These are phyloP conservation scores for Blastobotrys illinoisensis DNA, from an alignment of 1,139 yeast species.

Conservation along the genomic window DNA sequence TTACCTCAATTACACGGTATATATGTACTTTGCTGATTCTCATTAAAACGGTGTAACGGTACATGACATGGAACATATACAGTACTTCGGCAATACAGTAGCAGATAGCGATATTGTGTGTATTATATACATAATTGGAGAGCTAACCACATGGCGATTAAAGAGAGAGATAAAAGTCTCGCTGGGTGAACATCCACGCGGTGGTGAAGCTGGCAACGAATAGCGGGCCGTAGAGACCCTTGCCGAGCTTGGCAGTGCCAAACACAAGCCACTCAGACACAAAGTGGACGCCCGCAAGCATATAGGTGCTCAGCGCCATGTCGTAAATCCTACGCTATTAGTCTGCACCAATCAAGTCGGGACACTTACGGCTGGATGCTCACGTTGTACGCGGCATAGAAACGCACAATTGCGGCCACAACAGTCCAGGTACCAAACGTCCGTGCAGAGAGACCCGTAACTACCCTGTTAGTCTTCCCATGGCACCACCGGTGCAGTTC, in stretches of 20 bases:
- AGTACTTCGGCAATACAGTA: too few relatives aligned
- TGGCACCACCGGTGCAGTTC: not conserved
- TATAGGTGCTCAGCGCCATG: constrained; percentile 75
- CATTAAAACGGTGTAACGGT: too few relatives aligned
- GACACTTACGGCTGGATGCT: constrained; percentile 27
- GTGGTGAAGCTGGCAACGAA: constrained; percentile 46
- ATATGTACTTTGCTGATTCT: too few relatives aligned
- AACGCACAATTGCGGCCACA: constrained; percentile 74
- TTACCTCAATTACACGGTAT: too few relatives aligned
- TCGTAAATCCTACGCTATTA: constrained; percentile 46
- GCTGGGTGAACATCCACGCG: constrained; percentile 45
- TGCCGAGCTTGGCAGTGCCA: constrained; percentile 76
- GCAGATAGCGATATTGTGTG: too few relatives aligned
- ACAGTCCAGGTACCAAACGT: constrained; percentile 98
- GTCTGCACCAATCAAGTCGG: not conserved
- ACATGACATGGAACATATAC: too few relatives aligned
- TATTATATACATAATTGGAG: too few relatives aligned
- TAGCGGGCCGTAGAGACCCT: constrained; percentile 85
- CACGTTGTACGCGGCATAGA: constrained; percentile 79
- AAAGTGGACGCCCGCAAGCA: constrained; percentile 81
- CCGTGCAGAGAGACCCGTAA: constrained; percentile 79
- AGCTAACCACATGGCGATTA: too few relatives aligned
- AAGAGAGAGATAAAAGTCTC: constrained; percentile 36
- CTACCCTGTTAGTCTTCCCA: constrained; percentile 16
- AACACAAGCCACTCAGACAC: constrained; percentile 74